Base-by-base conservation (phyloP, 2,329 filamentous ascomycete genomes). In the Trichoderma arundinaceum region DNA sequence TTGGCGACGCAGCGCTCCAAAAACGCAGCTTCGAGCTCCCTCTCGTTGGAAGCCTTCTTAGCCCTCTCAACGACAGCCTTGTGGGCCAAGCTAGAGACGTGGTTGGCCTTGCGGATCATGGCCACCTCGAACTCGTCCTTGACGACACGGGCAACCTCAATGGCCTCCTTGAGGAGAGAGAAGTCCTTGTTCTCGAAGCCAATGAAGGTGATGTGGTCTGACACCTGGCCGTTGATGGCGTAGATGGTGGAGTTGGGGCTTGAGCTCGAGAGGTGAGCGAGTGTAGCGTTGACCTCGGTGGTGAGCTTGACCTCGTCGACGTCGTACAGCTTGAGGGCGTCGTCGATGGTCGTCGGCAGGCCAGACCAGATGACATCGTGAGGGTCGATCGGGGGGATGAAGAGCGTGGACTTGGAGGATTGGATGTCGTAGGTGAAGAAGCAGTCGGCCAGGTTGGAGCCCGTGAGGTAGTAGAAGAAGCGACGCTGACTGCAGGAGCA, bases 311-410 rank as follows among this genome's bases (percentile, higher is more conserved):
- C 92, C 41, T 87, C 82, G 75, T 98, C 94, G 69, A 96, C 87
- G 70, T 96, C 92, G 79, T 92, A 98, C 69, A 86, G 84, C 54
- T 86, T 79, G 67, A 90, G 80, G 7, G 94, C 94, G 74, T 97
- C 90, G 48, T 90, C 84, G 39, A 85, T 80, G 41, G 88, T 91
- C 67, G 96, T 81, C 0, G 94, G 95, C 15, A 98, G 84, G 12
- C 95, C 95, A 33, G 90, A 91, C 94, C 94, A 99, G 74, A 98
- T 92, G 66, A 98, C 93, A 63, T 88, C 89, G 49, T 95, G 91
- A n/a, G 92, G 86, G 71, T 97, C 89, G 72, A 94, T 86, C 15
- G 93, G 91, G 2, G 95, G 94, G 72, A 99, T 94, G 80, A 94
- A 99, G 56, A 99, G 87, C 2, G 90, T 96, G 46, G 94, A 86